A percentile compares a stretch with the other conserved stretches of the same genome.
phyloP scores from a whole-genome alignment of 495 filamentous ascomycete genomes.

The Talaromyces stipitatus region DNA sequence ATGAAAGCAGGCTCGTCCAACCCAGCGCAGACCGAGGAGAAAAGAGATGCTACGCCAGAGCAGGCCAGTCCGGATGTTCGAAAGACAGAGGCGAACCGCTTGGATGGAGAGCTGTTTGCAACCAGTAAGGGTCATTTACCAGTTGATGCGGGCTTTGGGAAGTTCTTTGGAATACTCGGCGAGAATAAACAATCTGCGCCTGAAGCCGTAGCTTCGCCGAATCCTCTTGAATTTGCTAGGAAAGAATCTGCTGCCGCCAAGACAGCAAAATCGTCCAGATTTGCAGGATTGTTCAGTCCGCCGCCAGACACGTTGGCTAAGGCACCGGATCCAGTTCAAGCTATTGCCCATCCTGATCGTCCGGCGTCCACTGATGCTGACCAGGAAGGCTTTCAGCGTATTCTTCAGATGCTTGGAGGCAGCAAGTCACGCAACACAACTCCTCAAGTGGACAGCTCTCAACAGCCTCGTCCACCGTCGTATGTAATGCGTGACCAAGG shows the following conservation, averaged over 20 bases:
- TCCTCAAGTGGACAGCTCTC: conserved; percentile 25
- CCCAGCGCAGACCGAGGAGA: conserved; percentile 37
- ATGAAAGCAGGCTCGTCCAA: conserved; percentile 62
- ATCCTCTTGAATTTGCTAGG: conserved; percentile 22
- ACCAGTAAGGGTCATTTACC: conserved; percentile 28
- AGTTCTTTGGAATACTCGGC: conserved; percentile 70
- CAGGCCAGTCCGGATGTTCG: conserved; percentile 13
- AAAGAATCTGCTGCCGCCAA: conserved; percentile 20
- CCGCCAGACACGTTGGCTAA: conserved; percentile 49
- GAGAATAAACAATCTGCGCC: conserved; percentile 30
- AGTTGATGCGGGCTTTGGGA: conserved; percentile 62
- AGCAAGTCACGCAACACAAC: conserved; percentile 36
- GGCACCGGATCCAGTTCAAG: conserved; percentile 39
- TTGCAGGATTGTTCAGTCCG: conserved; percentile 72
- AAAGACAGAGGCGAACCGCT: conserved; percentile 25
- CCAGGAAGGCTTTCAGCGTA: conserved; percentile 81
- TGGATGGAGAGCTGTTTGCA: conserved; percentile 32
- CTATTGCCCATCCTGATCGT: conserved; percentile 19
- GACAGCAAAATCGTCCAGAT: conserved; percentile 61
- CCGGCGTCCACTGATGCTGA: conserved; percentile 58
- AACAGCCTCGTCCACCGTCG: conserved; percentile 21
- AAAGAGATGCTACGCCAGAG: conserved; percentile 31
- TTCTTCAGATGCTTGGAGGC: conserved; percentile 70
- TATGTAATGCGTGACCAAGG: conserved; percentile 25
- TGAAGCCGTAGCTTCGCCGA: conserved; percentile 17